Evolutionary conservation across 768 basidiomycete genomes (phyloP), one percentile per base, ranked within the genome.

Genomic region (Termitomyces eurrhizus): DNA sequence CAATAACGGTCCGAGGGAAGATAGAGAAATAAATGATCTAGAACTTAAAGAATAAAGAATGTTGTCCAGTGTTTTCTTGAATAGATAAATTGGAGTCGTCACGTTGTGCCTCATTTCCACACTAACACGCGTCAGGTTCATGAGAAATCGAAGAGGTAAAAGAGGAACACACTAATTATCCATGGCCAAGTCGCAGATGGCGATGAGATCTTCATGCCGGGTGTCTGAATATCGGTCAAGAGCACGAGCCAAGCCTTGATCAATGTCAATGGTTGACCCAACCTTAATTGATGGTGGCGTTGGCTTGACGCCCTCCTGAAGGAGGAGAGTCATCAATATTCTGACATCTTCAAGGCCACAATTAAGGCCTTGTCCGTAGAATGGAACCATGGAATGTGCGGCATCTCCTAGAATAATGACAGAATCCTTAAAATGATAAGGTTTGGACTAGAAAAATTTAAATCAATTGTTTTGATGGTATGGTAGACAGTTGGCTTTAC

Each of bases 301-400:
- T 60, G 86, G 73, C 61, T 81, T 76, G 60, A 95, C 88, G 16
- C 81, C 80, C 72, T 90, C 86, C 61, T 87, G 80, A 58, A 84
- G 83, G 68, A 98, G 80, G 58, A 95, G 75, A 35, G 84, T 80
- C 61, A 87, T 83, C 65, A 99, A 81, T 56, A 98, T 85, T 65
- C 97, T 86, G 67, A 98, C 95, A 73, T 99, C 96, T 76, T 99
- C 96, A 56, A 99, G 83, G 16, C 96, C 96, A 70, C 95, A 97
- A 70, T 99, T 99, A 66, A 98, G 82, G 45, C 96, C 96, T 80
- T 99, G 96, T 46, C 96, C 92, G 72, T 91, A 95, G 77, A 95
- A 95, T 63, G 96, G 95, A n/a, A 95, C 95, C 95, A 98, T 98
- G 46, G 93, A 90, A 74, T 99, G 96, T 12, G 94, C 93, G 44